Percentiles rank a stretch among this genome's conserved stretches.
Evolutionary conservation across 2,329 filamentous ascomycete species (phyloP).

Genomic region (Xylaria polymorpha): DNA sequence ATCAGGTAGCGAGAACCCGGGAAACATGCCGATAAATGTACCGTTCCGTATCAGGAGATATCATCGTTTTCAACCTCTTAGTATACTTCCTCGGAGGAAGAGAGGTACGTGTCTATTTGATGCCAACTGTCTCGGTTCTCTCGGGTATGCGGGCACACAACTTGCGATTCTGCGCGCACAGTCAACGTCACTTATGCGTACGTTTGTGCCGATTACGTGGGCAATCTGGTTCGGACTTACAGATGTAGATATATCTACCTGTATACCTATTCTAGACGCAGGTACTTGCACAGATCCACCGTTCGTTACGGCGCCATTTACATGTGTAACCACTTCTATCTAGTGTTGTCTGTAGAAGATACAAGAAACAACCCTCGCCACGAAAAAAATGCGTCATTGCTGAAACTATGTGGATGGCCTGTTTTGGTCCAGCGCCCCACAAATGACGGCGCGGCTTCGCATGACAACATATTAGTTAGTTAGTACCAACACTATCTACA

Average conservation of each 20-base stretch:
- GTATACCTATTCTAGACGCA: background rate
- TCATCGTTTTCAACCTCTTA: background rate
- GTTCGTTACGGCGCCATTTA: background rate
- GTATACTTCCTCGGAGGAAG: background rate
- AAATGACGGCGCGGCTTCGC: constrained; percentile 11
- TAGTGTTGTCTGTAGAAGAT: no score
- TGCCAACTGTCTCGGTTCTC: background rate
- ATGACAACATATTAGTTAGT: background rate
- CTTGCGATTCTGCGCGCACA: background rate
- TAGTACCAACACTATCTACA: no score
- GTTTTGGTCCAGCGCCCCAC: constrained; percentile 9
- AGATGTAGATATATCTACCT: background rate
- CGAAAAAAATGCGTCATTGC: no score
- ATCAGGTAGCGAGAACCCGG: background rate
- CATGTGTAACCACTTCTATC: background rate
- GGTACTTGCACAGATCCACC: background rate
- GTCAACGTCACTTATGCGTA: background rate
- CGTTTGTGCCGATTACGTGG: background rate
- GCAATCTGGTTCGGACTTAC: background rate
- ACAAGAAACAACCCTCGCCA: no score
- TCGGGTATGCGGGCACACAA: background rate
- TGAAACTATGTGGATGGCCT: background rate
- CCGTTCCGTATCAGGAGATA: background rate
- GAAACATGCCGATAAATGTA: constrained; percentile 13
- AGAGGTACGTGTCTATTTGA: background rate